Evolutionary conservation across 2,329 filamentous ascomycete species (phyloP).

Genomic region (Pestalotiopsis fici): DNA sequence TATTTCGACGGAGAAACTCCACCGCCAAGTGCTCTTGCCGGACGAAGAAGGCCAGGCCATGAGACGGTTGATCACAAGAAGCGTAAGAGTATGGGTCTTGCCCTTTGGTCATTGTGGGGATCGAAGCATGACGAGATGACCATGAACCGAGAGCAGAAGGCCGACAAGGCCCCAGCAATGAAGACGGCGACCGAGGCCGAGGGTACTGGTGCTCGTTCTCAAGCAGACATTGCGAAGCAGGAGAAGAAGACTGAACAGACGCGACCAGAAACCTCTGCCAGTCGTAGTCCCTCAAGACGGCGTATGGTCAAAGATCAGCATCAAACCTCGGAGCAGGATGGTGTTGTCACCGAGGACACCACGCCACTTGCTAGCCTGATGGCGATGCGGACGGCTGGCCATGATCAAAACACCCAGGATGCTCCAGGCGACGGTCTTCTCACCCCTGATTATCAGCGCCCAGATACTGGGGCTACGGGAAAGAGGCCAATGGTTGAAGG

Average conservation of each 20-base stretch:
- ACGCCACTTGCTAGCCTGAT: slow-evolving; percentile 46
- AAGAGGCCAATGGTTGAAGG: slow-evolving; percentile 69
- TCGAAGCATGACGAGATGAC: slow-evolving; percentile 84
- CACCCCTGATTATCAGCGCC: slow-evolving; percentile 41
- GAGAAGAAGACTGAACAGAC: slow-evolving; percentile 26
- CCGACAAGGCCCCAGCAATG: slow-evolving; percentile 38
- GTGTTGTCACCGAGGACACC: slow-evolving; percentile 32
- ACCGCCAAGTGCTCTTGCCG: slow-evolving; percentile 81
- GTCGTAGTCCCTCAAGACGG: slow-evolving; percentile 43
- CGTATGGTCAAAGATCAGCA: slow-evolving; percentile 52
- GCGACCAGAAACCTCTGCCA: slow-evolving; percentile 15
- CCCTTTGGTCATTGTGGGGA: slow-evolving; percentile 85
- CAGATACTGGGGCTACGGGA: slow-evolving; percentile 53
- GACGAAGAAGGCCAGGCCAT: slow-evolving; percentile 57
- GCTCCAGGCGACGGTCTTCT: slow-evolving; percentile 40
- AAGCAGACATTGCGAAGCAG: slow-evolving; percentile 40
- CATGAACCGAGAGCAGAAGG: slow-evolving; percentile 59
- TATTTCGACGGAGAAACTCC: slow-evolving; percentile 74
- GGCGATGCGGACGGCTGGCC: slow-evolving; percentile 38
- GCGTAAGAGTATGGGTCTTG: slow-evolving; percentile 67
- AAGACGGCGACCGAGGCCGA: slow-evolving; percentile 41
- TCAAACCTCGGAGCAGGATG: slow-evolving; percentile 38
- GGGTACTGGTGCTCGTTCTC: slow-evolving; percentile 44
- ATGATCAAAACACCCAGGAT: slow-evolving; percentile 24
- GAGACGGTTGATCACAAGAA: slow-evolving; percentile 54